Percentiles rank a stretch among this genome's conserved stretches.
Conservation (phyloP, 140 eudicot genomes). For the Ambrosia hybrid region DNA sequence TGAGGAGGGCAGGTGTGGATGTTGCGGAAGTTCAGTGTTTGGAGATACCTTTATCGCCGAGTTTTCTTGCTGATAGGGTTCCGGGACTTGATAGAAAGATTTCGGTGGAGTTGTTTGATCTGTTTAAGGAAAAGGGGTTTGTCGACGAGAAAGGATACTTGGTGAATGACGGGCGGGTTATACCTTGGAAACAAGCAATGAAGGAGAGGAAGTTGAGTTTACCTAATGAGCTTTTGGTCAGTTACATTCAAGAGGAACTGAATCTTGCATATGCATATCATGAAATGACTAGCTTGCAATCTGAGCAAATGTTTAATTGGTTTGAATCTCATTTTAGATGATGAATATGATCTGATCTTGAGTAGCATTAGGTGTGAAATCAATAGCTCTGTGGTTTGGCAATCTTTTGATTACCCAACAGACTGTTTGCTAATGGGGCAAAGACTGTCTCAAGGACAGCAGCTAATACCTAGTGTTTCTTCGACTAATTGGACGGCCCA, state of each 20-base stretch:
- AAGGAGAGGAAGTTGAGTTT: constrained; percentile 49
- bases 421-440: constrained; percentile 34
- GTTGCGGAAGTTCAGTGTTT: constrained; percentile 64
- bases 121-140: constrained; percentile 67
- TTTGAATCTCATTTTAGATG: constrained; percentile 67
- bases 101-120: constrained; percentile 48
- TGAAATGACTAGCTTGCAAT: constrained; percentile 96
- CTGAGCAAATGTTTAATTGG: constrained; percentile 69
- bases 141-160: constrained; percentile 61
- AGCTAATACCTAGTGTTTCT: constrained; percentile 31
- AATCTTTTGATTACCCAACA: constrained; percentile 36
- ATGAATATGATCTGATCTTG: constrained; percentile 6
- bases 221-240: constrained; percentile 43
- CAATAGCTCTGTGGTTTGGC: constrained; percentile 28
- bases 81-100: constrained; percentile 49
- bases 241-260: constrained; percentile 78
- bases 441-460: constrained; percentile 24
- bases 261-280: constrained; percentile 95
- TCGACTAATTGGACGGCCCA: constrained; percentile 20
- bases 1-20: constrained; percentile 60
- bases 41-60: constrained; percentile 64
- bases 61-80: constrained; percentile 68
- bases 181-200: constrained; percentile 74
- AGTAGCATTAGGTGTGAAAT: neutral
- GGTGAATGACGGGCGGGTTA: constrained; percentile 76